Evolutionary conservation across 2,329 filamentous ascomycete species (phyloP).

Genomic region (Metarhizium guizhouense): DNA sequence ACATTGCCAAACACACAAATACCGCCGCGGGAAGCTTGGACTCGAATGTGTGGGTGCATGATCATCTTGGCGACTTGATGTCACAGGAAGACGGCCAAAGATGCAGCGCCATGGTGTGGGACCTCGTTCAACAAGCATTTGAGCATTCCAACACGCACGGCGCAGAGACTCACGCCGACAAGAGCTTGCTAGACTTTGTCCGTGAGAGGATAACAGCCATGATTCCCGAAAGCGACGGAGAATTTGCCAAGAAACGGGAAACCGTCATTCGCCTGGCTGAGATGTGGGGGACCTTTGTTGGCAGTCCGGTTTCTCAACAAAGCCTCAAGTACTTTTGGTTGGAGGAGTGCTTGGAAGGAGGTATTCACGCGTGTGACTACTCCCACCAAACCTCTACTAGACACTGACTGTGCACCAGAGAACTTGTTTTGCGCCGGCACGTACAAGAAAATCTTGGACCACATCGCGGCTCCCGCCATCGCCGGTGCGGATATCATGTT

Average conservation of each 20-base stretch:
- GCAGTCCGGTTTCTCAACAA: conserved; percentile 53
- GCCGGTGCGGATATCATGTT: conserved; percentile 46
- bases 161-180: conserved; percentile 33
- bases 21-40: conserved; percentile 42
- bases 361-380: conserved; percentile 23
- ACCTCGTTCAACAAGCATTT: conserved; percentile 59
- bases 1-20: conserved; percentile 53
- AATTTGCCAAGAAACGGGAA: conserved; percentile 30
- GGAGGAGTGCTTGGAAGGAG: conserved; percentile 68
- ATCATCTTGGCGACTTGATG: conserved; percentile 46
- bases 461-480: conserved; percentile 48
- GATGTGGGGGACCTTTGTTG: conserved; percentile 64
- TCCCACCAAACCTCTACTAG: background rate
- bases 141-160: conserved; percentile 51
- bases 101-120: conserved; percentile 52
- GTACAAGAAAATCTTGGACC: conserved; percentile 48
- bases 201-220: conserved; percentile 31
- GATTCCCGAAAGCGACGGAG: conserved; percentile 34
- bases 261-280: conserved; percentile 46
- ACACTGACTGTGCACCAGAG: conserved; percentile 27
- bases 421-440: conserved; percentile 53
- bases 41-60: conserved; percentile 44
- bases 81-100: conserved; percentile 33
- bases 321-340: conserved; percentile 71
- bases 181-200: conserved; percentile 49